Evolutionary conservation across 2,329 filamentous ascomycete genomes (phyloP).

Genomic region (Aspergillus proliferans): DNA sequence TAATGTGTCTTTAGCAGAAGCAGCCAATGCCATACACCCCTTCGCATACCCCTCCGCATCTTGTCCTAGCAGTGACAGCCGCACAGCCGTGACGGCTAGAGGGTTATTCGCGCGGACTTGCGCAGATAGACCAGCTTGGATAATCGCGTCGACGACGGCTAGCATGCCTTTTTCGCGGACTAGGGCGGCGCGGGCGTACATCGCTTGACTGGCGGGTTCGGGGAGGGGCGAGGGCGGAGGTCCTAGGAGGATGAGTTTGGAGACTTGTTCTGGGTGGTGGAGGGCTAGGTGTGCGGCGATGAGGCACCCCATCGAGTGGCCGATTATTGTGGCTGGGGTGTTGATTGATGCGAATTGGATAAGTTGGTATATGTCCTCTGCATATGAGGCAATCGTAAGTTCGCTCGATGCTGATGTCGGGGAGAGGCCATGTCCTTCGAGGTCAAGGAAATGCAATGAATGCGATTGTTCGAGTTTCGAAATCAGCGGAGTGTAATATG

Average conservation of each 20-base stretch:
- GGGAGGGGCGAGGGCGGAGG: constrained; percentile 44
- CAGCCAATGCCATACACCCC: constrained; percentile 45
- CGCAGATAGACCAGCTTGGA: constrained; percentile 30
- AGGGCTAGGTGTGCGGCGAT: constrained; percentile 41
- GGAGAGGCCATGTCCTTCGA: constrained; percentile 53
- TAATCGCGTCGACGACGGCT: constrained; percentile 36
- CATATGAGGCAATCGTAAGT: constrained; percentile 41
- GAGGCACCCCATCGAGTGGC: constrained; percentile 49
- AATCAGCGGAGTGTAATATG: constrained; percentile 44
- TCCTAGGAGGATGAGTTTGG: constrained; percentile 44
- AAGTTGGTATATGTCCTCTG: constrained; percentile 37
- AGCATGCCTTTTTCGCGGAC: constrained; percentile 44
- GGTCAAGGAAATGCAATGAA: constrained; percentile 42
- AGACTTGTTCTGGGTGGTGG: constrained; percentile 35
- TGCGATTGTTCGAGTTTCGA: constrained; percentile 17
- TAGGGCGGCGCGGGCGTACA: constrained; percentile 31
- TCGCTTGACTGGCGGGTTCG: constrained; percentile 23
- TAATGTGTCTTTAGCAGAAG: constrained; percentile 23
- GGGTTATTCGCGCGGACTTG: constrained; percentile 33
- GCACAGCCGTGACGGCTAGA: constrained; percentile 32
- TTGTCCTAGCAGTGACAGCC: constrained; percentile 42
- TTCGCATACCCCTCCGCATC: constrained; percentile 53
- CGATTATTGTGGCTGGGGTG: constrained; percentile 35
- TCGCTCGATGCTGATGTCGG: constrained; percentile 36
- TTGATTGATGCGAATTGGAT: constrained; percentile 29